Conservation (phyloP, 495 filamentous ascomycete species). For the Hypoxylon perforatum region DNA sequence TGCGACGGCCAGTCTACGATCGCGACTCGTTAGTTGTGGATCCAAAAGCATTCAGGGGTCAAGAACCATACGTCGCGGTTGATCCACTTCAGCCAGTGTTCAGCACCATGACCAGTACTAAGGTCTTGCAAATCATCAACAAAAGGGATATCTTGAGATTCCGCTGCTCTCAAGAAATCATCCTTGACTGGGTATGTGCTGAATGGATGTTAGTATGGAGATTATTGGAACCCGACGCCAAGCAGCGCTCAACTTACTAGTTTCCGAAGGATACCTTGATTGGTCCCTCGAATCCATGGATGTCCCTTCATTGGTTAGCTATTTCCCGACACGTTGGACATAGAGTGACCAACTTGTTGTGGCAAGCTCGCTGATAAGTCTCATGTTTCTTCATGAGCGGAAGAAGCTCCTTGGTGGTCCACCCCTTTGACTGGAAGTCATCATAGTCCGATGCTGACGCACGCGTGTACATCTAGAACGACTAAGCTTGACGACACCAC, state of each 20-base stretch:
- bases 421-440: slow-evolving; percentile 84
- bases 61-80: slow-evolving; percentile 67
- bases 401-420: slow-evolving; percentile 80
- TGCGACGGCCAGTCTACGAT: slow-evolving; percentile 69
- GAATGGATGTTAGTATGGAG: not conserved
- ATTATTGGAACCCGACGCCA: not conserved
- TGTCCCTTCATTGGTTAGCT: slow-evolving; percentile 55
- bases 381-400: slow-evolving; percentile 88
- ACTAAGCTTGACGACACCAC: slow-evolving; percentile 1
- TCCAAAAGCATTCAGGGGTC: not conserved
- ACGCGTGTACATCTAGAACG: slow-evolving; percentile 80
- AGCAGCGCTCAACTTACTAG: slow-evolving; percentile 53
- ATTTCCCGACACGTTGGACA: not conserved
- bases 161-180: slow-evolving; percentile 82
- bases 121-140: slow-evolving; percentile 78
- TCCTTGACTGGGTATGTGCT: slow-evolving; percentile 75
- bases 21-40: slow-evolving; percentile 14
- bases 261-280: slow-evolving; percentile 90
- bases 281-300: slow-evolving; percentile 83
- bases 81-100: slow-evolving; percentile 75
- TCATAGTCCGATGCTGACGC: slow-evolving; percentile 87
- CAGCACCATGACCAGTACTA: slow-evolving; percentile 68
- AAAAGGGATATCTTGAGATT: slow-evolving; percentile 78
- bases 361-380: slow-evolving; percentile 81
- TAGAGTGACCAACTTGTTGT: slow-evolving; percentile 62